Base-by-base conservation (phyloP, 192 early-diverging fungal genomes). In the Podila epicladia region DNA sequence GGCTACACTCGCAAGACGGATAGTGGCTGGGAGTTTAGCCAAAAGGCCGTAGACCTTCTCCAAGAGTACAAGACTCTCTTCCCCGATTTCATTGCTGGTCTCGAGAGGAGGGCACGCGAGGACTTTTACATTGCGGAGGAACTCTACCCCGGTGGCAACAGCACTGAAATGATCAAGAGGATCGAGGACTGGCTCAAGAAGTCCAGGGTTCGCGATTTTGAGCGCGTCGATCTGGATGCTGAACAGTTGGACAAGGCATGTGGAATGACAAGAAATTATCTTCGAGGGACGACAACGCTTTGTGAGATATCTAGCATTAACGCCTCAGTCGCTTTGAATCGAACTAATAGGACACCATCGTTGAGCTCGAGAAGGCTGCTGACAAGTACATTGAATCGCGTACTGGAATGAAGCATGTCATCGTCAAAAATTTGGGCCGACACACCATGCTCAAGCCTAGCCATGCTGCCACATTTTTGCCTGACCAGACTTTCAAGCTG, bases 1-100 rank as follows among this genome's bases (percentile, higher is more conserved):
- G 97, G 97, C 3, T 97, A 97, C 76, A 91, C 95, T 7, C 86
- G 91, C 53, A 97, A 97, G 72, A 78, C 74, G 5, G 89, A 91
- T 26, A 85, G 82, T 31, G 88, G 88, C 17, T 99, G 98, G 98
- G 94, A 96, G 80, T 99, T 89, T 64, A 94, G 92, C 35, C 83
- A 88, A 64, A 91, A 89, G 63, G 97, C 97, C 0, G 82, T 96
- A 6, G 87, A 89, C 0, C 73, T 98, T 31, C 85, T 99, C 50
- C 58, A 69, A 19, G 85, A 90, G 20, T 99, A 96, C 84, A 90
- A 92, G 82, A 57, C 69, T 1, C 71, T 76, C 32, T 89, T 90
- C 77, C 87, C 86, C 9, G 82, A 88, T 33, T 89, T 91, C 53
- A 68, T 90, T 58, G 67, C 65, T 5, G 87, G 84, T 24, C 72